Evolutionary conservation across 352 stramenopile species (phyloP), one percentile per base, ranked within the genome.

Genomic region (Phytophthora macrochlamydospora): DNA sequence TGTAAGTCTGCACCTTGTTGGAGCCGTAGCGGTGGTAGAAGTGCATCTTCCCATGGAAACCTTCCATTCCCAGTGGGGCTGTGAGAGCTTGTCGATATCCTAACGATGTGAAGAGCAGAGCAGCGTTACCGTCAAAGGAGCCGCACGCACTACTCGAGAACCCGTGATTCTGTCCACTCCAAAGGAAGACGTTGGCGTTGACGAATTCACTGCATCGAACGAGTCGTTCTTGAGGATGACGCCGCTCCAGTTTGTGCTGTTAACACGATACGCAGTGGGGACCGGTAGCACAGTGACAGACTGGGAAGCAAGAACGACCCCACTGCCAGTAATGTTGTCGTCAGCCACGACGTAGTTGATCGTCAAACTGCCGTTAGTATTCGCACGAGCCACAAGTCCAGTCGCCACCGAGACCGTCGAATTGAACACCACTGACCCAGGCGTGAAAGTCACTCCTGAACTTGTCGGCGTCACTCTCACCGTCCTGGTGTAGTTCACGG

Each of bases 21-120:
- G 73, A 87, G 1, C 84, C 84, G 48, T 93, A 93, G 33, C 87
- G 32, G 44, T 91, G 83, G 6, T 76, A 69, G 45, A 93, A 93
- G 48, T 89, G 71, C 59, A 93, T 79, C 38, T 81, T 80, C 0
- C 77, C 79, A 48, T 90, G 69, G 35, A 91, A 88, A 1, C 84
- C 84, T 28, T 67, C 46, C 33, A 93, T 52, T 30, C 75, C 65
- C 6, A 90, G 49, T 13, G 76, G 64, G 1, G 75, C 59, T 4
- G 82, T 93, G 30, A 74, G 58, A 4, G 77, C 84, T 7, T 67
- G 69, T 7, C 84, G 84, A 30, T 89, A 73, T 0, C 79, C 82
- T 0, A 90, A 56, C 0, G 83, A 72, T 7, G 82, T 91, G 49
- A 93, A 93, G 38, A 91, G 89, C 7, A 93, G 56, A 2, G 84